These are phyloP conservation scores for Mycena indigotica DNA, from an alignment of 768 basidiomycete species.

Conservation along the genomic window DNA sequence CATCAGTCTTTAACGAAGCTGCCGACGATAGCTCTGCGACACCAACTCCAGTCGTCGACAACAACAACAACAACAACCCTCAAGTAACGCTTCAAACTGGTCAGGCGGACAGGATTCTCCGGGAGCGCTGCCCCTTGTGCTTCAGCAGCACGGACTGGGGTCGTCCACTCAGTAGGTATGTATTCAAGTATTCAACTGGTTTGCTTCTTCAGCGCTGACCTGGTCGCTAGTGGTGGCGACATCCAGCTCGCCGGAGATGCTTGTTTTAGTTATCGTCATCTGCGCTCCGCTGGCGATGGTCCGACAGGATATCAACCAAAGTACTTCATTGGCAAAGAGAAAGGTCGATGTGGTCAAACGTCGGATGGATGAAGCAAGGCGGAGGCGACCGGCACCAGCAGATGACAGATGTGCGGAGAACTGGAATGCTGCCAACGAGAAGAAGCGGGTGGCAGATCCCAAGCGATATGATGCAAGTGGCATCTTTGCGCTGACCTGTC, in stretches of 20 bases:
- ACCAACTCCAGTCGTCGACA: not conserved
- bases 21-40: no score
- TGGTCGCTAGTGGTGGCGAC: conserved; percentile 36
- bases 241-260: conserved; percentile 41
- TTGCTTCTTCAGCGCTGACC: not conserved
- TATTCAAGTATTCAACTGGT: conserved; percentile 11
- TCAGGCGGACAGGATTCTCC: conserved; percentile 26
- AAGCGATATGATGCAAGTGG: no score
- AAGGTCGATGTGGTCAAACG: conserved; percentile 36
- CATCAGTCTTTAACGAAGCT: no score
- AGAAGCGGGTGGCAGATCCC: conserved; percentile 28
- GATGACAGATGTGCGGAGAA: conserved; percentile 28
- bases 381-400: conserved; percentile 32
- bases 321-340: conserved; percentile 36
- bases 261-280: conserved; percentile 43
- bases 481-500: conserved; percentile 43
- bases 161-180: conserved; percentile 22
- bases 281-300: no score
- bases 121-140: conserved; percentile 33
- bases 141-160: conserved; percentile 29
- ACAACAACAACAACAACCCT: not conserved
- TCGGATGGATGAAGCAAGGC: conserved; percentile 27
- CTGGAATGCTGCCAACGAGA: conserved; percentile 35
- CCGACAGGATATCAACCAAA: conserved; percentile 36
- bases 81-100: not conserved